Base-by-base conservation (phyloP, 1,139 yeast species). In the Kodamaea sp. region DNA sequence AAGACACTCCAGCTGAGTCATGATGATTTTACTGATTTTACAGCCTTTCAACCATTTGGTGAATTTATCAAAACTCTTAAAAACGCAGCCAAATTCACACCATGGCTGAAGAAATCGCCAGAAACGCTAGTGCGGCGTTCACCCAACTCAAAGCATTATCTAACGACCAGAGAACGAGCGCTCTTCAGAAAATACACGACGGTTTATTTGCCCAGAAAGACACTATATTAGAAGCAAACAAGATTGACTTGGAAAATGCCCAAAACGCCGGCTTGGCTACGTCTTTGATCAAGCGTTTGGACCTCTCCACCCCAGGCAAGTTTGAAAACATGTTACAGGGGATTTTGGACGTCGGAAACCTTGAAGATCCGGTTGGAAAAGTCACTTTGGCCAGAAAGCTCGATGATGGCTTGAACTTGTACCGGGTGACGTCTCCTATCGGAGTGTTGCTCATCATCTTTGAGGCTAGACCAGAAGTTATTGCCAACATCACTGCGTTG, bases 401-500 rank as follows among this genome's bases (percentile, higher is more conserved):
- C 25, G 99, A 94, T 57, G 95, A 88, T 31, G 95, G 87, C 5
- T 74, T 94, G 47, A 83, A 81, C 35, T 68, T 94, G 42, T 84
- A 80, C 59, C 69, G 96, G 51, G 74, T 92, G 10, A 83, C 96
- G 4, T 84, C 96, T 20, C 98, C 98, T 11, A 89, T 94, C 7
- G 99, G 99, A 10, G 97, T 89, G 0, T 61, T 94, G 33, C 70
- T 94, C 43, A 90, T 94, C 32, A 94, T 94, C 40, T 94, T 94
- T 56, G 99, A 94, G 63, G 82, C 96, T 25, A 78, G 99, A 51
- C 99, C 99, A 20, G 99, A 94, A 57, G 98, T 94, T 11, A 92
- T 94, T 66, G 98, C 98, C 35, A 94, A 94, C 58, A 92, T 94
- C 53, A 83, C 97, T 9, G 95, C 98, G 0, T 71, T 94, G 54